Base-by-base conservation (phyloP, 2,329 filamentous ascomycete species). In the Trichoderma citrinoviride region DNA sequence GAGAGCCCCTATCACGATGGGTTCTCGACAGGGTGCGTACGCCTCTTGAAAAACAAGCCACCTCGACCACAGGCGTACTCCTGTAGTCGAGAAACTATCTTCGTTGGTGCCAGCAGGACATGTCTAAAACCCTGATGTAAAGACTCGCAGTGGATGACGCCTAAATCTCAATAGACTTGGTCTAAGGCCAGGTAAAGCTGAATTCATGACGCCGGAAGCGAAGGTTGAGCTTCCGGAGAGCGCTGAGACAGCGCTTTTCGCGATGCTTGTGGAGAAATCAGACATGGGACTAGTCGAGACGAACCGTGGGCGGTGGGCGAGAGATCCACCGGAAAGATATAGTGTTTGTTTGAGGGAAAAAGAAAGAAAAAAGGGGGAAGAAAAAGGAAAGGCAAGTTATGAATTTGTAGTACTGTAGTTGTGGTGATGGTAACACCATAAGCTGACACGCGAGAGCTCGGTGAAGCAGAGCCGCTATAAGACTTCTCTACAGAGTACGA, bases 41-140 rank as follows among this genome's bases (percentile, higher is more conserved):
- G 33, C 57, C 4, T 1, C 4, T 23, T 15, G 23, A 40, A 7
- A 61, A 46, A 21, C 46, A 25, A 2, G 7, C n/a, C 25, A 27
- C 66, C n/a, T 62, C 58, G 25, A 52, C 60, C 12, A 44, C 27
- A 25, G 63, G 61, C n/a, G 44, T 64, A 64, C 61, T 17, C 60
- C 60, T 44, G 21, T 50, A 3, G 60, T 62, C 49, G 43, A 56
- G 33, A 55, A 52, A 14, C 43, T 33, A 25, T 40, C 10, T 12
- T 37, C 44, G 57, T 15, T 50, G 23, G 25, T 19, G 23, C 40
- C 27, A 44, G 27, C 37, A 54, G 7, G 27, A n/a, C 49, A 46
- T 37, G 49, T 37, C 55, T 58, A 15, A 49, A 44, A 49, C 15
- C 2, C 6, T 17, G 29, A 40, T 21, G 55, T 33, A 58, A 40